phyloP scores from a whole-genome alignment of 345 rosid genomes.

The Nephelium lappaceum region DNA sequence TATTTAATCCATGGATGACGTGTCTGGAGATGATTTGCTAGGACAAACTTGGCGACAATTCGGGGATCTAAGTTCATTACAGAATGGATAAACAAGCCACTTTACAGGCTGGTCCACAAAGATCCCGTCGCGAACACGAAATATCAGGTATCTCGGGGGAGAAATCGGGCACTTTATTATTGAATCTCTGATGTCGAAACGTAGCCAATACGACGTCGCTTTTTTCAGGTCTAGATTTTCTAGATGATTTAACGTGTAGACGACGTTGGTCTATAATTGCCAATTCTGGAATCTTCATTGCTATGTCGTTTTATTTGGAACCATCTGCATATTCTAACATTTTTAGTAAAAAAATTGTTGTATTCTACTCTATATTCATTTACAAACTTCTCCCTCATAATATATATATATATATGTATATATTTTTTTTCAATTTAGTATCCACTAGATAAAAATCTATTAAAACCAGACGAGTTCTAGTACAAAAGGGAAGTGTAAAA shows the following conservation, averaged over 20 bases:
- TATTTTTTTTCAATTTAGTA: no score
- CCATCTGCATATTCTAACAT: background rate
- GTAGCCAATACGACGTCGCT: background rate
- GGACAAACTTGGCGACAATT: no score
- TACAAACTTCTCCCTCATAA: background rate
- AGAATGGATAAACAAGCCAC: background rate
- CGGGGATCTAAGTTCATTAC: background rate
- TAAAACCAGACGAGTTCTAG: no score
- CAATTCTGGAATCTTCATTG: background rate
- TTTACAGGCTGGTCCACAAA: background rate
- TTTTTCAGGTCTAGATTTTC: background rate
- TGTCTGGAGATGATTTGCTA: background rate
- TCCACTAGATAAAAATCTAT: no score
- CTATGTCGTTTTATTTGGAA: background rate
- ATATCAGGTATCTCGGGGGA: background rate
- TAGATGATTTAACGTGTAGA: no score
- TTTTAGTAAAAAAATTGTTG: background rate
- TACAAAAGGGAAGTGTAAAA: no score
- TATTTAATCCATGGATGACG: background rate
- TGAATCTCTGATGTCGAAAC: background rate
- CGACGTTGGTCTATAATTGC: no score
- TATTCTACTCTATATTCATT: background rate
- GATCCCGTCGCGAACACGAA: conserved; percentile 16
- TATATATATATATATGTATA: no score
- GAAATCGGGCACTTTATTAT: background rate